These are phyloP conservation scores for Talaromyces piceae DNA, from an alignment of 2,329 filamentous ascomycete species.

Conservation along the genomic window DNA sequence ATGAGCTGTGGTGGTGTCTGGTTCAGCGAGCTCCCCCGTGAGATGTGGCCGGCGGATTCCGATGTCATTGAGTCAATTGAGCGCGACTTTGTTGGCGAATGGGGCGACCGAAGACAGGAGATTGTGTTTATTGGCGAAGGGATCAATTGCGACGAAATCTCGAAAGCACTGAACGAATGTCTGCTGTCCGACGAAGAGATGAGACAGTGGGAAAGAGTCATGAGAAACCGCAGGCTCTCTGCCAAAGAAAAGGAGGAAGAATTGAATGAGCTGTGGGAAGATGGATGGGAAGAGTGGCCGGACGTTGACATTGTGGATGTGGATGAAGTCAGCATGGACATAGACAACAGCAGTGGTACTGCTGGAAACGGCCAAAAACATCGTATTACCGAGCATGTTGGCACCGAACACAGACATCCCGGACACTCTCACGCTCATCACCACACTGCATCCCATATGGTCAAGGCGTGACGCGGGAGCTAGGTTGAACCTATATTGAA, in stretches of 20 bases:
- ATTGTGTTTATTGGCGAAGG: constrained; percentile 66
- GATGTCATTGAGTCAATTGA: constrained; percentile 43
- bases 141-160: constrained; percentile 48
- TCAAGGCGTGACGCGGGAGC: background rate
- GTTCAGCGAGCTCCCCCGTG: constrained; percentile 52
- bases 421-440: constrained; percentile 6
- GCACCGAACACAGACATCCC: constrained; percentile 16
- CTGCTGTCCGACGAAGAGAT: constrained; percentile 56
- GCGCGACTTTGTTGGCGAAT: constrained; percentile 46
- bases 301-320: constrained; percentile 36
- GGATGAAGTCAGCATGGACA: constrained; percentile 14
- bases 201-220: constrained; percentile 46
- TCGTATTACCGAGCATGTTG: constrained; percentile 23
- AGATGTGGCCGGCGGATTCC: constrained; percentile 45
- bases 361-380: constrained; percentile 18
- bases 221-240: constrained; percentile 35
- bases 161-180: constrained; percentile 51
- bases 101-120: constrained; percentile 65
- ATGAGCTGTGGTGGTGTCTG: constrained; percentile 39
- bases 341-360: constrained; percentile 15
- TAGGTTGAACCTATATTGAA: background rate
- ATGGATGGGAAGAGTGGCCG: constrained; percentile 53
- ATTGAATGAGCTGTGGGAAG: constrained; percentile 48
- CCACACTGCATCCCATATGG: background rate
- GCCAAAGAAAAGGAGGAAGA: constrained; percentile 39